These are phyloP conservation scores for Jamesozyma rosinii DNA, from an alignment of 805 yeast species.

Conservation along the genomic window DNA sequence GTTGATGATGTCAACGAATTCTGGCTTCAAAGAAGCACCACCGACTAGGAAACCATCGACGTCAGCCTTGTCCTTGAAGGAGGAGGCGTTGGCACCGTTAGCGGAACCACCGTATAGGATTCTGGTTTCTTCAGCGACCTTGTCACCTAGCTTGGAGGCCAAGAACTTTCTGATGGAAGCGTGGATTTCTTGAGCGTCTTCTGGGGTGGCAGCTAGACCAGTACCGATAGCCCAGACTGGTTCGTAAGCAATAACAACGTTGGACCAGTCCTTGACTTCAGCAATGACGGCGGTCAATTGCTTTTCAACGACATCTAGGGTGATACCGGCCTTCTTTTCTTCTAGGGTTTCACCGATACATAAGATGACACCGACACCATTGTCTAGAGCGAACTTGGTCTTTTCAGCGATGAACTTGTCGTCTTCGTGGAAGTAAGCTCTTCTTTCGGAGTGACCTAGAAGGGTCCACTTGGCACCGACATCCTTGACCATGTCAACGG, in stretches of 20 bases:
- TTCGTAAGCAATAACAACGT: slow-evolving; percentile 93
- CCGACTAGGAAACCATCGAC: slow-evolving; percentile 99
- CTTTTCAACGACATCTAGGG: slow-evolving; percentile 77
- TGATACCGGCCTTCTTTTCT: slow-evolving; percentile 82
- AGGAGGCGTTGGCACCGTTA: slow-evolving; percentile 82
- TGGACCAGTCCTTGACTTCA: slow-evolving; percentile 77
- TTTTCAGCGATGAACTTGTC: slow-evolving; percentile 89
- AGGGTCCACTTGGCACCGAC: slow-evolving; percentile 90
- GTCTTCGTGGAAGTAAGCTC: slow-evolving; percentile 82
- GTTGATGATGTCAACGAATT: slow-evolving; percentile 90
- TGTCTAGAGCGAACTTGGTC: slow-evolving; percentile 86
- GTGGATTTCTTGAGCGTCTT: slow-evolving; percentile 95
- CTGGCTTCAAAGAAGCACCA: slow-evolving; percentile 98
- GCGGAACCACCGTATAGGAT: slow-evolving; percentile 98
- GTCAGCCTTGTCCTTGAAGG: slow-evolving; percentile 85
- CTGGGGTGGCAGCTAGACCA: slow-evolving; percentile 97
- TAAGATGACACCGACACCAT: slow-evolving; percentile 82
- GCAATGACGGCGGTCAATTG: slow-evolving; percentile 85
- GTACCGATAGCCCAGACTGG: slow-evolving; percentile 99
- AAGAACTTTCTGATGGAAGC: slow-evolving; percentile 77
- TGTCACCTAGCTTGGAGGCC: slow-evolving; percentile 63
- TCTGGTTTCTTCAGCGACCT: slow-evolving; percentile 70
- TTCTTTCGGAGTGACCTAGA: slow-evolving; percentile 97
- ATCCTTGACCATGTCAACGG: slow-evolving; percentile 82
- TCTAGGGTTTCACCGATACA: slow-evolving; percentile 97